Conservation (phyloP, 2,329 filamentous ascomycete species). For the Talaromyces funiculosus region DNA sequence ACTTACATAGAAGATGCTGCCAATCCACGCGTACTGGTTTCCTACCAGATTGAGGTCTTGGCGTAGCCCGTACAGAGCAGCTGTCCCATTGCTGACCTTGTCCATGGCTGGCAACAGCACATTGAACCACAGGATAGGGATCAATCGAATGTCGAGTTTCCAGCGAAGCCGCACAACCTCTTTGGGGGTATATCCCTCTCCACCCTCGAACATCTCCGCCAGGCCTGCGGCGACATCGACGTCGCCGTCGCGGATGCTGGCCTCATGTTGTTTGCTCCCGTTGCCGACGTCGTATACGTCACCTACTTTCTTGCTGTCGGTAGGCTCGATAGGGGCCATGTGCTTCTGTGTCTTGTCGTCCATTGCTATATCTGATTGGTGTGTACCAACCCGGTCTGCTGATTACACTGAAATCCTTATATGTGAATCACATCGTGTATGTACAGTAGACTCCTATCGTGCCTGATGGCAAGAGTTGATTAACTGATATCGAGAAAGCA, state of each 20-base stretch:
- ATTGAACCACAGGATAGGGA: neutral
- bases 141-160: neutral
- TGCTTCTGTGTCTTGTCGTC: neutral
- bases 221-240: neutral
- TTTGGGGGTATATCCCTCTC: neutral
- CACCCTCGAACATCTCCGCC: neutral
- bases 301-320: neutral
- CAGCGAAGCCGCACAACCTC: neutral
- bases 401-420: neutral
- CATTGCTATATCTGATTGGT: neutral
- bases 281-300: neutral
- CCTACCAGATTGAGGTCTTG: neutral
- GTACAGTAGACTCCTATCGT: neutral
- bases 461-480: neutral
- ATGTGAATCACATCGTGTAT: neutral
- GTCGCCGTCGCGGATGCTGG: neutral
- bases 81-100: neutral
- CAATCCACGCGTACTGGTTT: neutral
- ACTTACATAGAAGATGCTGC: constrained; percentile 3
- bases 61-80: neutral
- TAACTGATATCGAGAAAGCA: neutral
- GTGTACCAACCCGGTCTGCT: neutral
- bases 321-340: neutral
- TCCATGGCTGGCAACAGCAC: neutral
- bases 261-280: neutral